Percentiles rank a stretch among this genome's conserved stretches.
phyloP scores from a whole-genome alignment of 805 yeast genomes.

The Ogataea neopini region DNA sequence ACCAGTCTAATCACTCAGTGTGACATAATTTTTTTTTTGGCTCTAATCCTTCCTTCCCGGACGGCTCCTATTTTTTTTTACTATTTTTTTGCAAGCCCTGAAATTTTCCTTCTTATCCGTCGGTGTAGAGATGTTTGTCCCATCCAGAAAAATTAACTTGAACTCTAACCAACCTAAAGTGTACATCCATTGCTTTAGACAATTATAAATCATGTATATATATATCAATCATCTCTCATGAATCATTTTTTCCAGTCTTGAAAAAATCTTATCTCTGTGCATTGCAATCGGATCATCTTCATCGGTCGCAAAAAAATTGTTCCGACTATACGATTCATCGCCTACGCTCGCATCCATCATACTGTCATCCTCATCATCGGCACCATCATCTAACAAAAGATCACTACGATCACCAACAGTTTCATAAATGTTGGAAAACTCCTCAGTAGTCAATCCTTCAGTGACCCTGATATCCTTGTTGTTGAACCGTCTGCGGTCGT shows the following conservation, averaged over 20 bases:
- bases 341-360: constrained; percentile 12
- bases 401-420: constrained; percentile 18
- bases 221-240: constrained; percentile 30
- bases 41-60: neutral
- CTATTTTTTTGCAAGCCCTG: neutral
- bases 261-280: constrained; percentile 64
- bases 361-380: constrained; percentile 20
- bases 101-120: neutral
- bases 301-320: constrained; percentile 58
- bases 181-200: no score
- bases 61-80: neutral
- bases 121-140: constrained; percentile 1
- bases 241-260: constrained; percentile 56
- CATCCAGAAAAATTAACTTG: neutral
- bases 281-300: constrained; percentile 60
- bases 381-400: constrained; percentile 14
- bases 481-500: constrained; percentile 34
- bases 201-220: neutral
- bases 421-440: constrained; percentile 37
- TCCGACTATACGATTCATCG: constrained; percentile 38
- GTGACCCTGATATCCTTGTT: constrained; percentile 28
- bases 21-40: neutral
- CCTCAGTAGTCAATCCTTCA: constrained; percentile 32
- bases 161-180: no score
- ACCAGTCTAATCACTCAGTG: no score